Evolutionary conservation across 1,284 basidiomycete genomes (phyloP), one percentile per base, ranked within the genome.

Genomic region (Marasmius fiardii): DNA sequence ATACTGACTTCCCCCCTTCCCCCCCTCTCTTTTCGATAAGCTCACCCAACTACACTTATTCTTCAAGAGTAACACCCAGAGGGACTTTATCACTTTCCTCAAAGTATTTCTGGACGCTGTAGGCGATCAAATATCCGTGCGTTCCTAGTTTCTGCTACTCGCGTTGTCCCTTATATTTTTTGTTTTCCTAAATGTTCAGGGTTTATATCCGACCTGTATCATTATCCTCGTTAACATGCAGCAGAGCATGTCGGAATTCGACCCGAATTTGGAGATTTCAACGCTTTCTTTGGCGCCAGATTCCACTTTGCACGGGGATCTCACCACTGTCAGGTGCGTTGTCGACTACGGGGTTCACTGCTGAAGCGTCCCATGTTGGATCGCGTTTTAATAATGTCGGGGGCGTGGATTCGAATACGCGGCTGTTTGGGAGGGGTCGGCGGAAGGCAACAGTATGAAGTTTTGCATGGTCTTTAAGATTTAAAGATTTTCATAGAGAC

Each of bases 121-220:
- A 21, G 55, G 55, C 3, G 55, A 57, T 21, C 55, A 53, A 16
- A 57, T 57, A 5, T 57, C 55, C 4, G 54, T 56, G 26, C 41
- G 50, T 43, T 21, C n/a, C 28, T 20, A 3, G 14, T 24, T 6
- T 7, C 26, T 0, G 8, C 14, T 51, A 11, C n/a, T 14, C 3
- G 6, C 4, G 33, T 11, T n/a, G n/a, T n/a, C n/a, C n/a, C 37
- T 20, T 5, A 34, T 16, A 4, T 34, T 11, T 23, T n/a, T n/a
- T n/a, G n/a, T 1, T 31, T 10, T 10, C 20, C 28, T 23, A 11
- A 14, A 28, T n/a, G 1, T 33, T 11, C 12, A 56, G 54, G 55
- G 55, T 18, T n/a, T 57, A 7, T 57, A 57, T 24, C 55, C 55
- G 21, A 57, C 55, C 2, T 14, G 35, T 11, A 57, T 57, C 26